Percentiles rank a stretch among this genome's conserved stretches.
phyloP scores from a whole-genome alignment of 495 filamentous ascomycete genomes.

The Aspergillus sclerotioniger region DNA sequence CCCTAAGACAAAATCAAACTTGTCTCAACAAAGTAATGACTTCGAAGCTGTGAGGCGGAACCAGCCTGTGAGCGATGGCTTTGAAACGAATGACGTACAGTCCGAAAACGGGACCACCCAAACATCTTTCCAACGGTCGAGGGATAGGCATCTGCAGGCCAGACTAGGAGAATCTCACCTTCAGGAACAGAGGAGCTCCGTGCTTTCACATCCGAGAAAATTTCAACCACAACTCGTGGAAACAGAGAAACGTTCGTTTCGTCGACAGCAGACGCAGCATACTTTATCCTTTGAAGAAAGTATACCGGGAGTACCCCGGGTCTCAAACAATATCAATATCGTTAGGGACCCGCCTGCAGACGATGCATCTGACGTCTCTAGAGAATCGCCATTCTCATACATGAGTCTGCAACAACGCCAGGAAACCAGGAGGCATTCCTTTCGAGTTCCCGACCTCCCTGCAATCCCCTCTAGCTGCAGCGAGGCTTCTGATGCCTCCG shows the following conservation, averaged over 20 bases:
- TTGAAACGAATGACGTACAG: not conserved
- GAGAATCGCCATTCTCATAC: conserved; percentile 51
- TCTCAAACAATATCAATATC: conserved; percentile 8
- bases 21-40: conserved; percentile 11
- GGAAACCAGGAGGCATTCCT: conserved; percentile 50
- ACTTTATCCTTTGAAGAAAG: conserved; percentile 23
- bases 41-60: not conserved
- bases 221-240: conserved; percentile 61
- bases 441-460: conserved; percentile 51
- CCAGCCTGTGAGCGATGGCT: not conserved
- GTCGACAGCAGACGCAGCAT: conserved; percentile 29
- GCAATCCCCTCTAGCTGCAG: conserved; percentile 56
- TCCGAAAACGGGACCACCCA: not conserved
- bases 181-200: conserved; percentile 9
- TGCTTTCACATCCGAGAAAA: conserved; percentile 31
- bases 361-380: conserved; percentile 3
- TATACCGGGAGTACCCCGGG: conserved; percentile 18
- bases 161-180: not conserved
- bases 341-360: too few species aligned
- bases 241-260: conserved; percentile 51
- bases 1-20: conserved; percentile 17
- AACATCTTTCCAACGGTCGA: not conserved
- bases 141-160: conserved; percentile 10
- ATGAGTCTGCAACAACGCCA: conserved; percentile 39
- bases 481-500: conserved; percentile 51